Evolutionary conservation across 208 protist genomes (phyloP), one percentile per base, ranked within the genome.

Genomic region (Porcisia hertigi): DNA sequence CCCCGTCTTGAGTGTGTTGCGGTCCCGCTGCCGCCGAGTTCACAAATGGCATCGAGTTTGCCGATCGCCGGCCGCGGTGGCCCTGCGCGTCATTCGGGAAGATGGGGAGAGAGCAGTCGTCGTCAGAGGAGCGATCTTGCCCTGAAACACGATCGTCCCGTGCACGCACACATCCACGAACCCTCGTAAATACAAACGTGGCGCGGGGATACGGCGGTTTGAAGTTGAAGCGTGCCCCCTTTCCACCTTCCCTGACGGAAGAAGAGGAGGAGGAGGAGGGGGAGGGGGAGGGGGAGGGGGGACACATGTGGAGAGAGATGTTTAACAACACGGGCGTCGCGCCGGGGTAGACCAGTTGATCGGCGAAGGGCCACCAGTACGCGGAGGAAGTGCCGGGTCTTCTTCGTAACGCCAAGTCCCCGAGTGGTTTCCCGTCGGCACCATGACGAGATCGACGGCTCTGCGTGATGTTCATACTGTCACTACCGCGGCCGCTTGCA

Each of bases 351-450:
- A 97, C 62, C 41, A 90, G 85, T 82, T 98, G 94, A 43, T 92
- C 80, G 75, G 98, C 98, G 75, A 95, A 98, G n/a, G 98, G 98
- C 97, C 97, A 99, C 69, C 93, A 87, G 75, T 96, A 98, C 39
- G 71, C n/a, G n/a, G 23, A 47, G 16, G 62, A n/a, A n/a, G 16
- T 34, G n/a, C 65, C 65, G 25, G 65, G 25, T 43, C 9, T 7
- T 20, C 41, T 23, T 11, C 8, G 43, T 11, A 52, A 20, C 9
- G 23, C 41, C 64, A 11, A 18, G 64, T 20, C 66, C 25, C n/a
- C 47, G 25, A n/a, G 25, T 43, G 66, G 16, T 43, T 41, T 43
- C 18, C 52, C 62, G 41, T 45, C 62, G 11, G 34, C 36, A 67
- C 47, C 62, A 52, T 67, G 39, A 45, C 36, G 9, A 30, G 41